These are phyloP conservation scores for Alternaria gansuensis DNA, from an alignment of 2,329 filamentous ascomycete genomes.

Conservation along the genomic window DNA sequence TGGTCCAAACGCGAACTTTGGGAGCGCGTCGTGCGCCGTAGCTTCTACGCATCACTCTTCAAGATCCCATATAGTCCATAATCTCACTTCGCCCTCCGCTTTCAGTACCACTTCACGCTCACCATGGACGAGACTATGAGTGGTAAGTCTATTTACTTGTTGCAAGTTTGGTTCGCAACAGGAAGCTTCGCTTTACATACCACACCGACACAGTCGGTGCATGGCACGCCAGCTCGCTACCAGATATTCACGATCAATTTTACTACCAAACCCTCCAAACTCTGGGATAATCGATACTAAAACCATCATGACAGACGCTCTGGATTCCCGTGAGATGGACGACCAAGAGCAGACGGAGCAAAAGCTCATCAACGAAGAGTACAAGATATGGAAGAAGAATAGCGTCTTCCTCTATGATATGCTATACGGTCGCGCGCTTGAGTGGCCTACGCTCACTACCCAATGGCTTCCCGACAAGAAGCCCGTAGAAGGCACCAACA, in stretches of 20 bases:
- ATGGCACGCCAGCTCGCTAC: not conserved
- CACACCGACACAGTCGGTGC: conserved; percentile 6
- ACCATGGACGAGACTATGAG: conserved; percentile 53
- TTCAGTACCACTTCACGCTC: not conserved
- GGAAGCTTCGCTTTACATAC: conserved; percentile 1
- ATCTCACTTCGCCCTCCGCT: not conserved
- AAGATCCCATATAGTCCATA: not conserved
- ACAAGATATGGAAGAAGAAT: conserved; percentile 99
- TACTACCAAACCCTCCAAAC: too few relatives aligned
- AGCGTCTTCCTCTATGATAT: conserved; percentile 98
- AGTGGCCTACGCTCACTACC: conserved; percentile 96
- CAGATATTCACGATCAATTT: not conserved
- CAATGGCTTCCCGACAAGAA: conserved; percentile 92
- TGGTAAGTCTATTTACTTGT: conserved; percentile 34
- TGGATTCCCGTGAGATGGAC: conserved; percentile 62
- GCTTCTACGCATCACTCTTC: conserved; percentile 12
- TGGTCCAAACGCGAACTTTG: conserved; percentile 30
- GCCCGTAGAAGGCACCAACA: conserved; percentile 76
- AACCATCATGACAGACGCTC: conserved; percentile 50
- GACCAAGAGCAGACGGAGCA: conserved; percentile 78
- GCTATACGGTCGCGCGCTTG: conserved; percentile 90
- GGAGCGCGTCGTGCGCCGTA: conserved; percentile 25
- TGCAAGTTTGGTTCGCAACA: not conserved
- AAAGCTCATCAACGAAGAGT: conserved; percentile 97
- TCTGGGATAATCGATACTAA: conserved; percentile 4